A percentile compares a stretch with the other conserved stretches of the same genome.
These are phyloP conservation scores for Tulasnella sp. DNA, from an alignment of 768 basidiomycete species.

Conservation along the genomic window DNA sequence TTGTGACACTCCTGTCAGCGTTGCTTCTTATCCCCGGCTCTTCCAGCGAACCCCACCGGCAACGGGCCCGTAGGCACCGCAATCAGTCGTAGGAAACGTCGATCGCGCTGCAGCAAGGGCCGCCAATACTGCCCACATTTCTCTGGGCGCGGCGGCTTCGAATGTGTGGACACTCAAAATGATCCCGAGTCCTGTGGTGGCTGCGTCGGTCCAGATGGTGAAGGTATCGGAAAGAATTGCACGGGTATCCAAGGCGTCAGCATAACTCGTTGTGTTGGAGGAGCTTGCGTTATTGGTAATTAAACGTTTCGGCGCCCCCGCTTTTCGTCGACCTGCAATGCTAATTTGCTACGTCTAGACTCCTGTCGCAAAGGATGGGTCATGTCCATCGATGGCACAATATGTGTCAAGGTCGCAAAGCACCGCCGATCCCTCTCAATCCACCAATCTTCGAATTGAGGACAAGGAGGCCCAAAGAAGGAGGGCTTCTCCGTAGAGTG, in stretches of 20 bases:
- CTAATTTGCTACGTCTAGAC: background rate
- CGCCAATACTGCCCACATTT: background rate
- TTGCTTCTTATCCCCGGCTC: background rate
- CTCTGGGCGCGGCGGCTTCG: constrained; percentile 16
- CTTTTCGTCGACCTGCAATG: background rate
- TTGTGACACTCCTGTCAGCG: background rate
- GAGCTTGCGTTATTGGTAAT: constrained; percentile 34
- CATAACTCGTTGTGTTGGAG: constrained; percentile 38
- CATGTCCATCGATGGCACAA: background rate
- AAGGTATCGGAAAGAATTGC: constrained; percentile 41
- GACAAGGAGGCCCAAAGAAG: no score
- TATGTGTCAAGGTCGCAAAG: no score
- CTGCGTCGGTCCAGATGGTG: constrained; percentile 13
- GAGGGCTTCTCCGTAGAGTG: no score
- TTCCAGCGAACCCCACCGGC: background rate
- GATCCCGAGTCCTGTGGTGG: constrained; percentile 22
- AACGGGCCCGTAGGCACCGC: background rate
- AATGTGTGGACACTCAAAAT: constrained; percentile 12
- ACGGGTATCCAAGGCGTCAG: constrained; percentile 44
- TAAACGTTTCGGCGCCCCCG: background rate
- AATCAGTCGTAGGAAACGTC: background rate
- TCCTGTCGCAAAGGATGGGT: background rate
- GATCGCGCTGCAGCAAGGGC: background rate
- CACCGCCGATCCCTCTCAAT: no score
- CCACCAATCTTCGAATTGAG: no score